Conservation (phyloP, 2,329 filamentous ascomycete genomes). For the Ustulina deusta region DNA sequence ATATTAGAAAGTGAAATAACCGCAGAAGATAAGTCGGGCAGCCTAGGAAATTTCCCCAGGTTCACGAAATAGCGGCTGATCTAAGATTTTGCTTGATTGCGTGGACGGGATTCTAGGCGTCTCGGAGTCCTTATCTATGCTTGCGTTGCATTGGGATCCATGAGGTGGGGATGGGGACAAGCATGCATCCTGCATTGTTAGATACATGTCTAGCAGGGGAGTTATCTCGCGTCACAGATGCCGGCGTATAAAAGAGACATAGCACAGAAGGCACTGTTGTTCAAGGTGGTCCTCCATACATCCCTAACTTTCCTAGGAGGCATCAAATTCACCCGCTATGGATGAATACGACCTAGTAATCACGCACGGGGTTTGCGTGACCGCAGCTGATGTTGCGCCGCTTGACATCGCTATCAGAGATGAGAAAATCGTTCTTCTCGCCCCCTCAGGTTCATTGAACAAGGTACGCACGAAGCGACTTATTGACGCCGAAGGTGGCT, state of each 20-base stretch:
- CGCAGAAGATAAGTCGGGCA: not conserved
- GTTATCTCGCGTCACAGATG: not conserved
- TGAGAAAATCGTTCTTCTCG: slow-evolving; percentile 57
- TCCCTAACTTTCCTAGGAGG: not conserved
- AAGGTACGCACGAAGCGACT: slow-evolving; percentile 47
- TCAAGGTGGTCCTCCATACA: not conserved
- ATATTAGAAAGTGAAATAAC: not conserved
- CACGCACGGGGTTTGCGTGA: slow-evolving; percentile 59
- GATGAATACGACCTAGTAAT: slow-evolving; percentile 56
- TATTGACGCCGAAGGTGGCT: slow-evolving; percentile 58
- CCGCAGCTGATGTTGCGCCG: slow-evolving; percentile 56
- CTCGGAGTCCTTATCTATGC: slow-evolving; percentile 17
- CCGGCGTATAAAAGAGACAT: not conserved
- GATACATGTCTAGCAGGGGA: slow-evolving; percentile 5
- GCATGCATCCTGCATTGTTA: slow-evolving; percentile 3
- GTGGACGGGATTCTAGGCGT: not conserved
- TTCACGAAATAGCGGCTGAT: not conserved
- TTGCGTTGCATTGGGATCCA: slow-evolving; percentile 6
- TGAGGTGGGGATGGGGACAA: slow-evolving; percentile 14
- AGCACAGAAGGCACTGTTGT: not conserved
- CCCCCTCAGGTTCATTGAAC: slow-evolving; percentile 53
- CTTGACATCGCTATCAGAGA: slow-evolving; percentile 58
- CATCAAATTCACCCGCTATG: slow-evolving; percentile 23
- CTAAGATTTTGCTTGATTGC: not conserved
- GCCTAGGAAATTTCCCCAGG: not conserved